Evolutionary conservation across 768 basidiomycete genomes (phyloP), one percentile per base, ranked within the genome.

Genomic region (Collybiopsis luxurians): DNA sequence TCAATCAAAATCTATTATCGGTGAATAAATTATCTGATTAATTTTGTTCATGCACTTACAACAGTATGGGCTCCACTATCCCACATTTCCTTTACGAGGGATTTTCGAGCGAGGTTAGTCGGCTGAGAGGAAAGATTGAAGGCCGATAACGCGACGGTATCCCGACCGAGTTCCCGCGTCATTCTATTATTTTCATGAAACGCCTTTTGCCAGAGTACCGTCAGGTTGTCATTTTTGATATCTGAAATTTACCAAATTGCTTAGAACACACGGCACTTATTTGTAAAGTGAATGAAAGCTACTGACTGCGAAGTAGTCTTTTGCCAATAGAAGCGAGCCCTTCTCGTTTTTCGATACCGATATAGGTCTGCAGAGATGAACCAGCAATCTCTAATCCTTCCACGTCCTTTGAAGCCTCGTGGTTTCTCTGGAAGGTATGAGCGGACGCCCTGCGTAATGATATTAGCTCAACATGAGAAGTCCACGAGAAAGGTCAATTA

Each of bases 71-170:
- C 94, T 43, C 92, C 93, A 63, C 92, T 92, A 45, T 90, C 81
- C 95, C 95, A 98, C 79, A 98, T 90, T 63, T 91, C 84, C 65
- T 87, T 85, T 26, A 95, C 78, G 44, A 93, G 66, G 2, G 77
- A 72, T 71, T 84, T 87, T 58, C 88, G 80, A 9, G 84, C 79
- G 17, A 85, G 63, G 39, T 82, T 68, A 2, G 80, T 83, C 4
- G 85, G 73, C 17, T 94, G 73, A 19, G 90, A 81, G n/a, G 90
- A 86, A 1, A 99, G 73, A 67, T 86, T 78, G 73, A 97, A 98
- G 1, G 95, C 89, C 17, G 91, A 92, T 28, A 99, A 66, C 1
- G 90, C 92, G 26, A 98, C 63, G 15, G 80, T 79, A 51, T 78
- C 73, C 27, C 70, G 65, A 19, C 82, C 85, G 13, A 81, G 69